Evolutionary conservation across 2,329 filamentous ascomycete genomes (phyloP).

Genomic region (Didymella arachidicola): DNA sequence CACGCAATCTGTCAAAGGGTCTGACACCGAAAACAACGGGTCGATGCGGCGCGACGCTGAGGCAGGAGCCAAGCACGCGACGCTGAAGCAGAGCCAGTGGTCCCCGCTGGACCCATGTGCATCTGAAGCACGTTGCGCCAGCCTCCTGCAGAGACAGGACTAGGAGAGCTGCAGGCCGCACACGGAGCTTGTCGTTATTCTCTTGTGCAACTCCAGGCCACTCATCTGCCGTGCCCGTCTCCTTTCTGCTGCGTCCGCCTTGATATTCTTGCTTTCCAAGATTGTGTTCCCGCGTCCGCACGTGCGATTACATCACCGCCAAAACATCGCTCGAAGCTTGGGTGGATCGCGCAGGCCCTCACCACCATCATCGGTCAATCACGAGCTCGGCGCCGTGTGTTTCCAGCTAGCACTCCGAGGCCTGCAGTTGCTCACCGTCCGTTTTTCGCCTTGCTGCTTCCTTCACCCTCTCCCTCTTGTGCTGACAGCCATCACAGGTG

Average conservation of each 20-base stretch:
- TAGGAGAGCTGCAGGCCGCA: not conserved
- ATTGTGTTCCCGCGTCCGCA: slow-evolving; percentile 32
- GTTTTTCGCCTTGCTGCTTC: not conserved
- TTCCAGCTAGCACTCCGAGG: slow-evolving; percentile 12
- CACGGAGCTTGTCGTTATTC: not conserved
- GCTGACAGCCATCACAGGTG: slow-evolving; percentile 8
- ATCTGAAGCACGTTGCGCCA: slow-evolving; percentile 20
- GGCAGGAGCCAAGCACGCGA: slow-evolving; percentile 15
- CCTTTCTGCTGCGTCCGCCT: slow-evolving; percentile 2
- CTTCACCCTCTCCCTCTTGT: slow-evolving; percentile 3
- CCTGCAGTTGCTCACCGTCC: slow-evolving; percentile 5
- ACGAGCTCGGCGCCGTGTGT: slow-evolving; percentile 21
- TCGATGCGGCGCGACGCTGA: slow-evolving; percentile 7
- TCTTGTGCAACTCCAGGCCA: not conserved
- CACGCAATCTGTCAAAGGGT: not conserved
- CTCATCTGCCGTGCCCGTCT: not conserved
- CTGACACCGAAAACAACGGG: not conserved
- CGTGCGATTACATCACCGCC: slow-evolving; percentile 41
- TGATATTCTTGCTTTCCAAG: slow-evolving; percentile 16
- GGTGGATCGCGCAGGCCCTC: slow-evolving; percentile 25
- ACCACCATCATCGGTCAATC: slow-evolving; percentile 21
- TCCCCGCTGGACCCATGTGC: slow-evolving; percentile 9
- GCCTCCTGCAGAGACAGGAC: slow-evolving; percentile 7
- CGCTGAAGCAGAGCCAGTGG: slow-evolving; percentile 12
- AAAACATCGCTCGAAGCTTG: slow-evolving; percentile 25